A percentile compares a stretch with the other conserved stretches of the same genome.
These are phyloP conservation scores for Amyloporia xantha DNA, from an alignment of 768 basidiomycete species.

Conservation along the genomic window DNA sequence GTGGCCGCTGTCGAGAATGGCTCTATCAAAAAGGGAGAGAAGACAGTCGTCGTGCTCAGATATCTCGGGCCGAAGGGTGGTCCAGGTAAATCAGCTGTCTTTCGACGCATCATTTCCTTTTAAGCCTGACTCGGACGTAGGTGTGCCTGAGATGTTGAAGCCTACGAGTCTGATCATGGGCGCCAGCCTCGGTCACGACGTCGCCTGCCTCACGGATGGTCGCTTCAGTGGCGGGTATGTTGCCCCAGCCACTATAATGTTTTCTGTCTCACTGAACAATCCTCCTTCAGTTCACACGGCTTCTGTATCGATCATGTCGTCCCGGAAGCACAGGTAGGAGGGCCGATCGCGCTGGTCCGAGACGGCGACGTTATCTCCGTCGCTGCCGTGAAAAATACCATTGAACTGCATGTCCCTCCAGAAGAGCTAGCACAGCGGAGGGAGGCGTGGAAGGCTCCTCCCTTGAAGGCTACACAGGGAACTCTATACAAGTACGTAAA, in stretches of 20 bases:
- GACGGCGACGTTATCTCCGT: slow-evolving; percentile 89
- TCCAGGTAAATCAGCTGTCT: too few species aligned
- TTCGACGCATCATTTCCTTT: background rate
- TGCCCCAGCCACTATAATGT: slow-evolving; percentile 9
- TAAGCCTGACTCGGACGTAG: slow-evolving; percentile 31
- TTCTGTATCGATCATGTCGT: slow-evolving; percentile 97
- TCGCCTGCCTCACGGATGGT: slow-evolving; percentile 95
- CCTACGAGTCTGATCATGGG: slow-evolving; percentile 98
- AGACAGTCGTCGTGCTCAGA: slow-evolving; percentile 90
- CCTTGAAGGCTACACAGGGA: slow-evolving; percentile 79
- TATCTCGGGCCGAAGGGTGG: slow-evolving; percentile 98
- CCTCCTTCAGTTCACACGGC: slow-evolving; percentile 70
- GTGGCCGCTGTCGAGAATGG: slow-evolving; percentile 82
- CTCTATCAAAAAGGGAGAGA: slow-evolving; percentile 89
- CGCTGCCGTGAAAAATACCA: slow-evolving; percentile 81
- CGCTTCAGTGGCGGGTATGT: slow-evolving; percentile 96
- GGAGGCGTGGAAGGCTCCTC: slow-evolving; percentile 76
- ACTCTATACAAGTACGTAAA: slow-evolving; percentile 88
- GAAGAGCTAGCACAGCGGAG: slow-evolving; percentile 75
- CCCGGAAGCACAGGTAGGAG: slow-evolving; percentile 91
- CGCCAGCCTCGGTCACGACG: slow-evolving; percentile 91
- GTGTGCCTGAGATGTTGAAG: slow-evolving; percentile 99
- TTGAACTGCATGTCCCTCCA: slow-evolving; percentile 69
- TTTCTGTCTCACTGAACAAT: slow-evolving; percentile 13
- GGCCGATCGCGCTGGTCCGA: slow-evolving; percentile 83